These are phyloP conservation scores for Orbilia blumenaviensis DNA, from an alignment of 2,329 filamentous ascomycete species.

Conservation along the genomic window DNA sequence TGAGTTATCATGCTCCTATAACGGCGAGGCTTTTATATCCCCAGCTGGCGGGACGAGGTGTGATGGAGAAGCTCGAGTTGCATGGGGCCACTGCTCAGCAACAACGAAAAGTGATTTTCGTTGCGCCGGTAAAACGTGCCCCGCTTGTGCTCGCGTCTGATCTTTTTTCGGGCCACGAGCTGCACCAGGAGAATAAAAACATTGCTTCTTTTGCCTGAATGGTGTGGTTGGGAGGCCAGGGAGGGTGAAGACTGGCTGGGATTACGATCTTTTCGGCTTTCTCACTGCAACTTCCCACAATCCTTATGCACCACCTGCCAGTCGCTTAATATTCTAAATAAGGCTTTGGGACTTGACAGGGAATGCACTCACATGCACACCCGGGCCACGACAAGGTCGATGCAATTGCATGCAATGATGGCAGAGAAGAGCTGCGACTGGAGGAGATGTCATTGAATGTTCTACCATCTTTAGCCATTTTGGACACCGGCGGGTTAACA, in stretches of 20 bases:
- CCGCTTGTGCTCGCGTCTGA: constrained; percentile 50
- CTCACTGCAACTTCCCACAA: constrained; percentile 54
- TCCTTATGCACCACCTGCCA: constrained; percentile 42
- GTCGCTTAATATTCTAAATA: constrained; percentile 55
- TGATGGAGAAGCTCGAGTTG: background rate
- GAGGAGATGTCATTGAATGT: constrained; percentile 34
- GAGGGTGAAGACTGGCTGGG: constrained; percentile 19
- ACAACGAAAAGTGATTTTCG: constrained; percentile 18
- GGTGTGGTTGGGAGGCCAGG: constrained; percentile 10
- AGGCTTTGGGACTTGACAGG: constrained; percentile 53
- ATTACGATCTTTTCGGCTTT: constrained; percentile 48
- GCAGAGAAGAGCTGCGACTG: constrained; percentile 31
- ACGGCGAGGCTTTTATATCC: no score
- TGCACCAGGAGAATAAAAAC: background rate
- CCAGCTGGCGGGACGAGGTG: constrained; percentile 2
- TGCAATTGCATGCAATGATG: no score
- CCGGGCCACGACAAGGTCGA: constrained; percentile 28
- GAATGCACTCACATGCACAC: constrained; percentile 54
- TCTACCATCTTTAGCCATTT: constrained; percentile 54
- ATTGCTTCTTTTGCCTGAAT: constrained; percentile 34
- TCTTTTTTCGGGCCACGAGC: constrained; percentile 37
- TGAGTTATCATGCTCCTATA: constrained; percentile 1
- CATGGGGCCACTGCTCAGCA: constrained; percentile 8
- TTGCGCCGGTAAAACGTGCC: constrained; percentile 42
- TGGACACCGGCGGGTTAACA: constrained; percentile 36